Conservation (phyloP, 768 basidiomycete species). For the Holtermannia corniformis region DNA sequence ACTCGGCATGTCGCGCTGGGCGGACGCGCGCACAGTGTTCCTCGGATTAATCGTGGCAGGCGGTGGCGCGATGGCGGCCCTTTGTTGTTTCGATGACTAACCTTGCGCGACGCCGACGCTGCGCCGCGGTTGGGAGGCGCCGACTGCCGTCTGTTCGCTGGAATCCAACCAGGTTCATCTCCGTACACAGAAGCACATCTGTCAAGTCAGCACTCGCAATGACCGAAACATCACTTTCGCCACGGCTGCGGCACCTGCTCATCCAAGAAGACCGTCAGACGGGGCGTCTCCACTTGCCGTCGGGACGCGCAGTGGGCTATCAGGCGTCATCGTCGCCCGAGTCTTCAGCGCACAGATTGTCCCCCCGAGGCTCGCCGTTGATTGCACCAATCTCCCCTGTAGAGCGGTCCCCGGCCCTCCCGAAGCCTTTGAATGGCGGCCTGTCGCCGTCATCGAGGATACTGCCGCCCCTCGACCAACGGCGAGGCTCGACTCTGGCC, state of each 20-base stretch:
- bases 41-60: no score
- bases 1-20: no score
- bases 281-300: conserved; percentile 10
- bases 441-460: background rate
- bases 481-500: no score
- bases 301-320: background rate
- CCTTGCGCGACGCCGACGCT: no score
- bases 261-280: conserved; percentile 23
- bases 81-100: no score
- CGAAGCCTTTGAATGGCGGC: background rate
- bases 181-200: no score
- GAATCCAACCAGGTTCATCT: no score
- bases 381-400: background rate
- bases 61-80: no score
- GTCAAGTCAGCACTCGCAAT: conserved; percentile 4
- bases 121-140: no score
- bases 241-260: conserved; percentile 20
- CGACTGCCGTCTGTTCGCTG: no score
- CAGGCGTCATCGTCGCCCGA: conserved; percentile 3
- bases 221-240: conserved; percentile 13
- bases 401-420: background rate
- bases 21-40: no score
- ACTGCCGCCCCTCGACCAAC: no score
- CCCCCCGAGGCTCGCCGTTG: background rate
- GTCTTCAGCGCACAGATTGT: background rate